Base-by-base conservation (phyloP, 495 filamentous ascomycete genomes). In the Parachaetomium inaequale region DNA sequence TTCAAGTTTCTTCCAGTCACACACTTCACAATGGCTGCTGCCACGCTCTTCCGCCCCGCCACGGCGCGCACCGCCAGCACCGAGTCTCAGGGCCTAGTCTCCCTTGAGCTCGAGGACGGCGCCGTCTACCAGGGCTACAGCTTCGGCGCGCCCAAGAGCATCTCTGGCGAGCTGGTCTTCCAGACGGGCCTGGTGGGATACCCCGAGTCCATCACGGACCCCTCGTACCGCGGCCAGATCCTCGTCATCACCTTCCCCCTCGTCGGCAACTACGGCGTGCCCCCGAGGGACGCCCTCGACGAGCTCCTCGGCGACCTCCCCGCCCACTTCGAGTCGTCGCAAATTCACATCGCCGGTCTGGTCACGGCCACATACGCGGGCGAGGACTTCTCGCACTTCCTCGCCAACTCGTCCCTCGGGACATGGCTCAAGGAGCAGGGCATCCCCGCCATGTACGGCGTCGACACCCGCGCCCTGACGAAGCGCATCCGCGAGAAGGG, bases 151-250 rank as follows among this genome's bases (percentile, higher is more conserved):
- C 81, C 91, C 70, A 94, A 90, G 82, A 95, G 88, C 72, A 85
- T 94, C 68, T 88, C 93, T 61, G 94, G 94, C 69, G 94, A 98
- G 83, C 81, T 98, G 72, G 94, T 98, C 75, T 98, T 98, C 79
- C 94, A 98, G 82, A 98, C 94, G 53, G 94, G 94, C 71, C 96
- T 98, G 94, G 94, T 98, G 59, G 94, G 94, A 63, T 98, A 98
- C 72, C 93, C 94, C 32, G 94, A 98, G 79, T 96, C 93, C 43
- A 85, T 99, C 85, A 98, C 94, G 71, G 95, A 98, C 70, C 95
- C 94, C 43, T 98, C 94, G 32, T 99, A 99, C 82, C 92, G 95
- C 69, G 95, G 95, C 46, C 95, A 99, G 80, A 98, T 98, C 62
- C 80, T 96, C 68, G 93, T 98, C 72, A 96, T 99, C 82, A 99